These are phyloP conservation scores for Fusarium falciforme DNA, from an alignment of 2,329 filamentous ascomycete species.

Conservation along the genomic window DNA sequence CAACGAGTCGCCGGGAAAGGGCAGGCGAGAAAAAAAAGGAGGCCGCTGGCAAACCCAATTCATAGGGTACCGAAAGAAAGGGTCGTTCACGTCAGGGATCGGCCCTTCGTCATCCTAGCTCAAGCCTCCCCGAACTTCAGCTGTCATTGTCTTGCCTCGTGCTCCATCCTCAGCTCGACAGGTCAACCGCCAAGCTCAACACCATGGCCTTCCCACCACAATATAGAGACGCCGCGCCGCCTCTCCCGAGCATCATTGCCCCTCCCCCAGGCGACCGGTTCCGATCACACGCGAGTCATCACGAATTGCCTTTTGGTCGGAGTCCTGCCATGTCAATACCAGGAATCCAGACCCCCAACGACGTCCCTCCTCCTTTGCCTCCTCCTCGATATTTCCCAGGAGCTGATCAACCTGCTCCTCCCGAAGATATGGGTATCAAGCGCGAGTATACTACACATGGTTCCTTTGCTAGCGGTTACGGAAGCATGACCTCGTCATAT, in stretches of 20 bases:
- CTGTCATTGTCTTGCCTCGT: slow-evolving; percentile 40
- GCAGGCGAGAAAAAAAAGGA: slow-evolving; percentile 20
- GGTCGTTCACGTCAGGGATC: slow-evolving; percentile 21
- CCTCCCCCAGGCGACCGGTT: slow-evolving; percentile 45
- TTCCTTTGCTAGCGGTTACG: slow-evolving; percentile 54
- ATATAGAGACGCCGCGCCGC: slow-evolving; percentile 50
- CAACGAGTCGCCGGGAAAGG: slow-evolving; percentile 31
- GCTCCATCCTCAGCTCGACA: slow-evolving; percentile 42
- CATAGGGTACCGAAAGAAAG: slow-evolving; percentile 15
- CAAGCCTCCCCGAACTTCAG: slow-evolving; percentile 38
- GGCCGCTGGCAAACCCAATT: slow-evolving; percentile 12
- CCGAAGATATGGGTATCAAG: slow-evolving; percentile 47
- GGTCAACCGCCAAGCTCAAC: slow-evolving; percentile 34
- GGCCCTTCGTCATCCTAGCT: slow-evolving; percentile 39
- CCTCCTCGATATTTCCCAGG: slow-evolving; percentile 56
- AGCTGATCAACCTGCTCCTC: slow-evolving; percentile 46
- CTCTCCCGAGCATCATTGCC: slow-evolving; percentile 53
- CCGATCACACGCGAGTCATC: slow-evolving; percentile 41
- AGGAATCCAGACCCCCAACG: slow-evolving; percentile 47
- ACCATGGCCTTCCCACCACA: slow-evolving; percentile 53
- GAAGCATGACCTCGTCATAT: slow-evolving; percentile 52
- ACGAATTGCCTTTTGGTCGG: slow-evolving; percentile 49
- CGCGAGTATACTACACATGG: slow-evolving; percentile 43
- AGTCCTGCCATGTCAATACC: slow-evolving; percentile 58
- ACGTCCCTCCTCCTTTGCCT: slow-evolving; percentile 59